Evolutionary conservation across 2,329 filamentous ascomycete species (phyloP).

Genomic region (Phymatotrichopsis omnivora): DNA sequence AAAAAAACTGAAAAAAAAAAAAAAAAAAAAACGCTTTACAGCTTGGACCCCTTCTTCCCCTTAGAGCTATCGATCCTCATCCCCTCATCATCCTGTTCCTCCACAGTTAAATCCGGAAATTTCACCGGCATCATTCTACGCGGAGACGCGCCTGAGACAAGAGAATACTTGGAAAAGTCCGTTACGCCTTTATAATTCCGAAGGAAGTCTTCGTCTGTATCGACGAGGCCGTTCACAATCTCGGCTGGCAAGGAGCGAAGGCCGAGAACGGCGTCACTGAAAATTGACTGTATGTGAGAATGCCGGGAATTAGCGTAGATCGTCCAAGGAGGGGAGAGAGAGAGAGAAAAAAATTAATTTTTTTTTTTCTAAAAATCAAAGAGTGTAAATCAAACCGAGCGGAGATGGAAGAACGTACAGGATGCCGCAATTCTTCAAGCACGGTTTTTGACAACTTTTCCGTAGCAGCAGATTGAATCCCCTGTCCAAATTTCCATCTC

Average conservation of each 20-base stretch:
- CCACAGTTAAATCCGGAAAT: constrained; percentile 60
- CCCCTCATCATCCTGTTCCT: constrained; percentile 73
- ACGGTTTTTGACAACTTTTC: constrained; percentile 39
- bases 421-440: constrained; percentile 33
- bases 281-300: constrained; percentile 46
- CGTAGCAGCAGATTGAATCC: constrained; percentile 68
- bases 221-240: constrained; percentile 58
- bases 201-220: constrained; percentile 74
- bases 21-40: constrained; percentile 9
- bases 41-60: constrained; percentile 10
- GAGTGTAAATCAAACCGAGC: too few species aligned
- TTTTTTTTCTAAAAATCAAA: not conserved
- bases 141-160: constrained; percentile 54
- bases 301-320: constrained; percentile 28
- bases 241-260: constrained; percentile 53
- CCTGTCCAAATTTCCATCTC: constrained; percentile 36
- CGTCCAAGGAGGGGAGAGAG: too few species aligned
- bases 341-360: not conserved
- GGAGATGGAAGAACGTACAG: not conserved
- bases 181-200: constrained; percentile 51
- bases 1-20: too few species aligned
- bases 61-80: constrained; percentile 55
- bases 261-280: constrained; percentile 66
- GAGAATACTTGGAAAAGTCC: constrained; percentile 62
- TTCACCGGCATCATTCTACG: constrained; percentile 66